Base-by-base conservation (phyloP, 2,329 filamentous ascomycete species). In the Mycosphaerella sp. region DNA sequence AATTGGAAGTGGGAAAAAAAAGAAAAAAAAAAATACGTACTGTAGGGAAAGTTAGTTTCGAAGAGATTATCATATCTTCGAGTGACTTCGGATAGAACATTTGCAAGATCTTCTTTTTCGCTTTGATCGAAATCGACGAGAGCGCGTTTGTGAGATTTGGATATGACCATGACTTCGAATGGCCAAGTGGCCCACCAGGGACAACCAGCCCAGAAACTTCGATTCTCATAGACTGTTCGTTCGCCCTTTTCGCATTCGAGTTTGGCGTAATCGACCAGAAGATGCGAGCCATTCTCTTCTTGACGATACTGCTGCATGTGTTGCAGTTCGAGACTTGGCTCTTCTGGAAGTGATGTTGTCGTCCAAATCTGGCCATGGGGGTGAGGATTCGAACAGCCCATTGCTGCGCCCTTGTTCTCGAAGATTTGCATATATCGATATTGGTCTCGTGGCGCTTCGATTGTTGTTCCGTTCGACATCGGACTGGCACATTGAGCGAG, bases 181-280 rank as follows among this genome's bases (percentile, higher is more conserved):
- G 93, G 93, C 93, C 93, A 98, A 14, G 89, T 80, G 0, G 89
- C 93, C 93, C 93, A 98, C 90, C 93, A 98, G 0, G 93, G 93
- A 66, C 91, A 95, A 12, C 97, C 81, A 0, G 91, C 85, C 41
- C 95, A 75, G 70, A 97, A 98, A 0, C 78, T 78, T 9, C 81
- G 80, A 69, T 98, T 98, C 70, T 95, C 84, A 69, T 87, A 95
- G 0, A 98, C 87, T 7, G 95, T 80, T 9, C 93, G 83, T 72
- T 95, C 90, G 62, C 83, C 74, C 74, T 95, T 95, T 64, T 84
- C 79, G 50, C 85, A 75, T 70, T 98, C 93, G 3, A 96, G 76
- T 65, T 83, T 80, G 1, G 87, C 89, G 67, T 97, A 98, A 72
- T 97, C 93, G 14, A 80, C 85, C 6, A 98, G 77, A 62, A 98